Evolutionary conservation across 202 grass and related monocot genomes (phyloP), one percentile per base, ranked within the genome.

Genomic region (Miscanthus sacchariflorus): DNA sequence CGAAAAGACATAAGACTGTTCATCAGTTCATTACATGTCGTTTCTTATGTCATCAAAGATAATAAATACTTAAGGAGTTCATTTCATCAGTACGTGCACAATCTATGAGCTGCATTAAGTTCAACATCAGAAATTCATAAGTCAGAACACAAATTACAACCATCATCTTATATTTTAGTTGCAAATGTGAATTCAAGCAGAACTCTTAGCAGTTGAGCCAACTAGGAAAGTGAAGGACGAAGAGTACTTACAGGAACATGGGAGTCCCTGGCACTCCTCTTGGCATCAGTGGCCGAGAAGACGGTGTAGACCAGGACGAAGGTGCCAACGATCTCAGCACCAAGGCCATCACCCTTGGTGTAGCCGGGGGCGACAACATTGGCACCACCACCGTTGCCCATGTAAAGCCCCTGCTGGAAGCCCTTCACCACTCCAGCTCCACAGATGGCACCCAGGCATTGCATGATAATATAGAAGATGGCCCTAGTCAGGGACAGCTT

Each of bases 381-480:
- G n/a, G 95, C 93, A 17, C 95, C 95, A 82, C 95, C 95, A 43
- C 95, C 95, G 43, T 93, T 98, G 83, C 68, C 69, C 90, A 91
- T 82, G 74, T 98, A 98, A 14, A 94, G 59, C 1, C 95, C 93
- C 58, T 89, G 86, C 74, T 95, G 91, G 93, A 95, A 98, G 24
- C 95, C 95, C 90, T 98, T 98, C 33, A 98, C 91, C 1, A 98
- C 93, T 74, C 93, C 95, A 68, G 93, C 95, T 76, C 95, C 95
- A 36, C 95, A 98, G 77, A 98, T 95, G 82, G 95, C 95, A 3
- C 95, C 95, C 30, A 98, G 85, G 82, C 95, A 98, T 82, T 98
- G 95, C 95, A 98, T 98, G 28, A 98, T 33, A 4, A 98, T 98
- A 88, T 98, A 98, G 91, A 95, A 98, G 80, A 95, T 4, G 78